Percentiles rank a stretch among this genome's conserved stretches.
These are phyloP conservation scores for Agaricus blazei DNA, from an alignment of 768 basidiomycete genomes.

Conservation along the genomic window DNA sequence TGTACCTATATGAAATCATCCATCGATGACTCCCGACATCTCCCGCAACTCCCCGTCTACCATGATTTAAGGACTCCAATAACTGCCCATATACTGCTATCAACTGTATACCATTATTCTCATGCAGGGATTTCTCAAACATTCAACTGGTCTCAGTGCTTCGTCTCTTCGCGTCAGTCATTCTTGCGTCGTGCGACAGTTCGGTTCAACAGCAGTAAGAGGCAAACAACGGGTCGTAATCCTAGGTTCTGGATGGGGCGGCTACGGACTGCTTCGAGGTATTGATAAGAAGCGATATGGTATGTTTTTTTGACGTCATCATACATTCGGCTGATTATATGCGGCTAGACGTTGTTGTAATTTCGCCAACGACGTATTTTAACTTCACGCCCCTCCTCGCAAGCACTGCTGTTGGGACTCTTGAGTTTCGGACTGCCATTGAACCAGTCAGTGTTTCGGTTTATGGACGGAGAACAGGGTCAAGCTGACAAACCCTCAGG, in stretches of 20 bases:
- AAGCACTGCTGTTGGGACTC: constrained; percentile 72
- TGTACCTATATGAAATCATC: too few species aligned
- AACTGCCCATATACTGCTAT: too few species aligned
- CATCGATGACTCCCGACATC: too few species aligned
- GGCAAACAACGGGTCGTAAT: constrained; percentile 52
- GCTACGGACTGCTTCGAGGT: constrained; percentile 61
- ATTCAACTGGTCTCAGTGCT: too few species aligned
- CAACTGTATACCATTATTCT: too few species aligned
- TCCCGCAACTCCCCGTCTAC: too few species aligned
- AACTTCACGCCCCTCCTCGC: constrained; percentile 68
- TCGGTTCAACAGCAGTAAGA: constrained; percentile 31
- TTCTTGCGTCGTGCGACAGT: constrained; percentile 20
- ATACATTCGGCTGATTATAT: not conserved
- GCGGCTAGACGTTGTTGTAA: constrained; percentile 53
- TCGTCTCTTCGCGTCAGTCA: too few species aligned
- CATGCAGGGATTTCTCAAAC: too few species aligned
- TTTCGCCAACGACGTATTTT: constrained; percentile 67
- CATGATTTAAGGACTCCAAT: too few species aligned
- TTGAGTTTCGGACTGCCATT: constrained; percentile 76
- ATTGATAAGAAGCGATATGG: constrained; percentile 73
- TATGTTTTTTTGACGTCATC: constrained; percentile 18
- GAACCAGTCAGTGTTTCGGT: constrained; percentile 56
- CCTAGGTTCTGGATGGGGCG: constrained; percentile 76
- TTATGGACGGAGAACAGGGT: not conserved
- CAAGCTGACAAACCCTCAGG: constrained; percentile 25